Evolutionary conservation across 306 rosid species (phyloP).

Genomic region (Argentina anserina): DNA sequence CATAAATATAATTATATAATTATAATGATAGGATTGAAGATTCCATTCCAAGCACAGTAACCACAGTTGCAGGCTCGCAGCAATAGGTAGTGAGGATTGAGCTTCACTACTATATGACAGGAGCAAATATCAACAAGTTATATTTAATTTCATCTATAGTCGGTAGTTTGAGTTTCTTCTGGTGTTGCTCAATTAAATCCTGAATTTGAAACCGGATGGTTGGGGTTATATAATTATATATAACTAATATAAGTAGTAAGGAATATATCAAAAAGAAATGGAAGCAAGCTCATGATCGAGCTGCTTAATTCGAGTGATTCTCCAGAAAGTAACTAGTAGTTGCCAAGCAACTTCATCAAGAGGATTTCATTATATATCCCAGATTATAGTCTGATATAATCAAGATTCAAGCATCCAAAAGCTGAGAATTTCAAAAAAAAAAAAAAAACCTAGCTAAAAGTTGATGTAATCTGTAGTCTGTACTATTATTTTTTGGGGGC

Average conservation of each 20-base stretch:
- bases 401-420: neutral
- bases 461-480: neutral
- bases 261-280: too few relatives aligned
- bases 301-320: too few relatives aligned
- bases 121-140: neutral
- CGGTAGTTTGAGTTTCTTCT: slow-evolving; percentile 1
- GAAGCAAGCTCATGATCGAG: too few relatives aligned
- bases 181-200: neutral
- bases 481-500: too few relatives aligned
- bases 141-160: neutral
- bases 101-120: neutral
- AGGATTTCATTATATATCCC: too few relatives aligned
- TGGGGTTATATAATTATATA: neutral
- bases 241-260: too few relatives aligned
- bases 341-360: too few relatives aligned
- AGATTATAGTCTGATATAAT: neutral
- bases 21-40: neutral
- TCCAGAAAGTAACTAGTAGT: too few relatives aligned
- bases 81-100: neutral
- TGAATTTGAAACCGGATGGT: neutral
- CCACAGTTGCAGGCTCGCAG: too few relatives aligned
- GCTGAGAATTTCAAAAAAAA: too few relatives aligned
- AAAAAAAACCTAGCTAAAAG: too few relatives aligned
- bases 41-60: neutral
- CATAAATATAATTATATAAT: too few relatives aligned